Base-by-base conservation (phyloP, 2,329 filamentous ascomycete species). In the Xylariaceae sp. region DNA sequence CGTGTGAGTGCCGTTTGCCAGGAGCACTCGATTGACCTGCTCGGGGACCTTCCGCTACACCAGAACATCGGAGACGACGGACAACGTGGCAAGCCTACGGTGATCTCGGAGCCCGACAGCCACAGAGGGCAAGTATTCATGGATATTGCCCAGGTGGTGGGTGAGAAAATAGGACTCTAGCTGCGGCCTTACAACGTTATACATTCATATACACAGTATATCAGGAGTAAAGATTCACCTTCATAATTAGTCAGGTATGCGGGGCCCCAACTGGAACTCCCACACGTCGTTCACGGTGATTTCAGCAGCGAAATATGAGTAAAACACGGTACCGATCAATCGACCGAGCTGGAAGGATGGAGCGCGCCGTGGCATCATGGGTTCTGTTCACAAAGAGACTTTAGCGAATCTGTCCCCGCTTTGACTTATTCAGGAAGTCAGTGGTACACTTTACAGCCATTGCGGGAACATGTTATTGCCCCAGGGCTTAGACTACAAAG, bases 31-130 rank as follows among this genome's bases (percentile, higher is more conserved):
- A 79, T 97, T 39, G 76, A 85, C n/a, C 79, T 96, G 49, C 67
- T 98, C 3, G 91, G 88, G 1, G 87, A 96, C 61, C 84, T 98
- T 31, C 91, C 91, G 4, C 72, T 98, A 37, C 88, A 97, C 62
- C 81, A 86, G 3, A 80, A 73, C 38, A 94, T 97, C 17, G 94
- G 89, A 44, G 85, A 88, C 42, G 88, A 96, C 64, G 89, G 87
- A 1, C 89, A 95, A 63, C 72, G 77, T 16, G 93, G 93, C 1
- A 89, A 85, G 63, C 93, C 93, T 3, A 96, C 90, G 1, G 87
- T 97, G 0, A 89, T 95, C 2, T 79, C 88, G 2, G 88, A 95
- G 62, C 89, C 91, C 7, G 73, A 81, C 1, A 89, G 88, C 53
- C 74, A 78, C 24, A 79, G 87, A 52, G 84, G 87, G 1, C 67